These are phyloP conservation scores for Podospora pseudopauciseta DNA, from an alignment of 495 filamentous ascomycete genomes.

Conservation along the genomic window DNA sequence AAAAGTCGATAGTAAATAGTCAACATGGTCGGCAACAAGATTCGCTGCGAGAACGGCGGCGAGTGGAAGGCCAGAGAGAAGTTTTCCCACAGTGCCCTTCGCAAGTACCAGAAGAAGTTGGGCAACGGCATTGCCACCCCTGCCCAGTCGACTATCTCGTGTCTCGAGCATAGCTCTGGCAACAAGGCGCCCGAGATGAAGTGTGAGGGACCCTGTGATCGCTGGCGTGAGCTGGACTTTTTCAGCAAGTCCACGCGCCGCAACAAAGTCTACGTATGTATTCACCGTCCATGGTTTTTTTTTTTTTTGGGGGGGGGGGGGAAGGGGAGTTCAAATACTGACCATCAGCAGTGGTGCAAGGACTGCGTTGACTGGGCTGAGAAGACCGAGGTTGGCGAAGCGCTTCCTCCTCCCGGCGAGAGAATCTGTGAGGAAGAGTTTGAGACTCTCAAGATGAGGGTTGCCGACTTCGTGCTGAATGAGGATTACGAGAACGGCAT, in stretches of 20 bases:
- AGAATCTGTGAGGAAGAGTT: background rate
- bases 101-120: slow-evolving; percentile 28
- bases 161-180: slow-evolving; percentile 22
- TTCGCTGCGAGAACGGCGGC: slow-evolving; percentile 49
- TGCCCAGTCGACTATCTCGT: slow-evolving; percentile 26
- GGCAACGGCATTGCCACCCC: slow-evolving; percentile 24
- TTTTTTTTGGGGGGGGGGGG: too few relatives aligned
- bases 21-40: slow-evolving; percentile 28
- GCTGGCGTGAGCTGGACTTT: slow-evolving; percentile 42
- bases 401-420: slow-evolving; percentile 16
- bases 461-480: background rate
- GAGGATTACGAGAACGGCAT: background rate
- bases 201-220: slow-evolving; percentile 48
- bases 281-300: background rate
- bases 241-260: slow-evolving; percentile 59
- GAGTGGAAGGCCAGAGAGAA: slow-evolving; percentile 35
- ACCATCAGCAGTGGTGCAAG: slow-evolving; percentile 48
- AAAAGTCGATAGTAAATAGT: background rate
- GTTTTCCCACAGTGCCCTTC: slow-evolving; percentile 49
- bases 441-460: background rate
- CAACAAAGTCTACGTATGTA: slow-evolving; percentile 47
- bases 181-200: slow-evolving; percentile 20
- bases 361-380: slow-evolving; percentile 48
- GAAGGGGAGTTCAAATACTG: background rate
- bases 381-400: slow-evolving; percentile 18